A percentile compares a stretch with the other conserved stretches of the same genome.
Conservation (phyloP, 106 monocot species). For the Dendrobium officinale region DNA sequence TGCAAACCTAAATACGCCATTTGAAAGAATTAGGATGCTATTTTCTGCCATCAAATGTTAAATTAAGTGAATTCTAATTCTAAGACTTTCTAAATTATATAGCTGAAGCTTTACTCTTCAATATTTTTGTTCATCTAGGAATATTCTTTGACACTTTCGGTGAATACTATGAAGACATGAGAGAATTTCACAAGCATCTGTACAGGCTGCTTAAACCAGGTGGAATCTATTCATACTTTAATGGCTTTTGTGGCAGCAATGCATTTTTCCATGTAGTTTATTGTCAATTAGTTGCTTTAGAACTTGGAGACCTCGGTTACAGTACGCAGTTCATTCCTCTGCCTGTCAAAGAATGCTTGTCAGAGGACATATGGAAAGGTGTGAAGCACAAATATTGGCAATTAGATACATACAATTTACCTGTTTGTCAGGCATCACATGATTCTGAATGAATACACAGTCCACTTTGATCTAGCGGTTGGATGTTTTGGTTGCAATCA, state of each 20-base stretch:
- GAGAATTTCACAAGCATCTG: conserved; percentile 80
- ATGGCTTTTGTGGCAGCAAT: conserved; percentile 89
- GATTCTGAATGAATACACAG: conserved; percentile 32
- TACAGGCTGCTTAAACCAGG: conserved; percentile 68
- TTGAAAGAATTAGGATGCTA: not conserved
- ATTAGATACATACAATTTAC: conserved; percentile 87
- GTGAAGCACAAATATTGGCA: conserved; percentile 96
- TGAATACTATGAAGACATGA: conserved; percentile 94
- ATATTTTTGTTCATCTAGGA: conserved; percentile 29
- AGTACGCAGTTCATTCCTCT: conserved; percentile 82
- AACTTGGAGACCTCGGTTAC: conserved; percentile 73
- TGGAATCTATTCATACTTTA: conserved; percentile 96
- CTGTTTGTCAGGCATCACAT: conserved; percentile 56
- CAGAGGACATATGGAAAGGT: conserved; percentile 77
- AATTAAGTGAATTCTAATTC: not conserved
- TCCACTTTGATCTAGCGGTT: too few relatives aligned
- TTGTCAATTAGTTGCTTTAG: conserved; percentile 82
- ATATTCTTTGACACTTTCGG: conserved; percentile 98
- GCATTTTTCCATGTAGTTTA: conserved; percentile 95
- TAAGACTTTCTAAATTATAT: not conserved
- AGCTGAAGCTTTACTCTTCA: not conserved
- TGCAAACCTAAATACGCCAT: not conserved
- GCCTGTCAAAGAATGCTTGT: conserved; percentile 81
- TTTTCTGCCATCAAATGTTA: not conserved
- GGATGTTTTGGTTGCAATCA: too few relatives aligned